Evolutionary conservation across 179 eudicot genomes (phyloP), one percentile per base, ranked within the genome.

Genomic region (Spergularia azorica): DNA sequence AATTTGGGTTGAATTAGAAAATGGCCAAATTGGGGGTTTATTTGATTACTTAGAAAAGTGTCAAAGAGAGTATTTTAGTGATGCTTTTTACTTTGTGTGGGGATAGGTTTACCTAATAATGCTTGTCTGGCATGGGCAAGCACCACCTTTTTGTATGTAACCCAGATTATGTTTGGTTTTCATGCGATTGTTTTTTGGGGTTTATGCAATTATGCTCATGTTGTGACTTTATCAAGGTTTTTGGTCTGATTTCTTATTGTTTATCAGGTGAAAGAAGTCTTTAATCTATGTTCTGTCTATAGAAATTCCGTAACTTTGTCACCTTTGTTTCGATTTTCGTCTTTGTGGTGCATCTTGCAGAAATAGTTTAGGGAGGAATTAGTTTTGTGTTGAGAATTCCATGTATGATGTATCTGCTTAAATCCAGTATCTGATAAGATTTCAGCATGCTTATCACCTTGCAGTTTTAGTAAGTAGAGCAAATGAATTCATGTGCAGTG

Each of bases 81-180:
- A 58, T 46, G 32, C 5, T 4, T 26, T 72, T 81, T 63, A 68
- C 36, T 20, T 39, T 18, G 13, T 55, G 71, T 74, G 26, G 65
- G 70, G 60, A 50, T 46, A 16, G n/a, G 36, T 39, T 38, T 50
- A 59, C 76, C 56, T 64, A 75, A 63, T 67, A 70, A 56, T 82
- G 79, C 73, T 78, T 74, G 76, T 71, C 63, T 82, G 50, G 77
- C 36, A 70, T 78, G 46, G 50, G 38, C 32, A 70, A 18, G 58
- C 5, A 21, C 70, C 17, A n/a, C 58, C 50, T 56, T 60, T 66
- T 52, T 67, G 50, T 13, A 59, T 21, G 66, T 54, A 32, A 70
- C 9, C 41, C 12, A 58, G 39, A n/a, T 54, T 13, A 4, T 18
- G 43, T 38, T 68, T 50, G 32, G 6, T n/a, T 55, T 20, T 60